Evolutionary conservation across 805 yeast genomes (phyloP), one percentile per base, ranked within the genome.

Genomic region (Kluyveromyces aestuarii): DNA sequence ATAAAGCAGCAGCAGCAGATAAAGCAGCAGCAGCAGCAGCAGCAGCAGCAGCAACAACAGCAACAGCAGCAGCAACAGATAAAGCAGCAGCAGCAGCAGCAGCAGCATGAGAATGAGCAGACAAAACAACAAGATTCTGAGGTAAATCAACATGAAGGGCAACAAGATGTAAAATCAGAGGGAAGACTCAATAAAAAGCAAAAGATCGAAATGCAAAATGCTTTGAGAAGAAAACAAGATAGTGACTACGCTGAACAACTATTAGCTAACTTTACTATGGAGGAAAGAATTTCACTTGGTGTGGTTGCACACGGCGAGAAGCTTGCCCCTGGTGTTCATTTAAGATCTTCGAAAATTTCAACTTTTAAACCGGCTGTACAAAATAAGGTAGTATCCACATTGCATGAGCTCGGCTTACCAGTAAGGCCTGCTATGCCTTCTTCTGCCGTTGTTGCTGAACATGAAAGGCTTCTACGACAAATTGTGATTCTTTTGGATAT

Each of bases 351-450:
- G 3, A 85, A 86, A 61, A 77, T 88, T 46, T 77, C 90, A 1
- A 79, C 86, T 1, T 80, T 83, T 60, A 89, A 89, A 57, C 91
- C 96, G 2, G 81, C 84, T 38, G 71, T 82, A 8, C 89, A 84
- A 56, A 72, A 77, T 25, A 82, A 80, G 59, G 78, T 84, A 8
- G 64, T 68, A 27, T 76, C 78, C 16, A 73, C 81, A 10, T 66
- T 91, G 51, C 84, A 82, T 49, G 99, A 93, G 60, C 67, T 93
- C 51, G 89, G 82, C 2, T 67, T 93, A 9, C 84, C 96, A 0
- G 68, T 81, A 5, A 82, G 84, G 55, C 98, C 98, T 0, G 82
- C 82, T 1, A 83, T 93, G 83, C 91, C 96, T 5, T 86, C 98
- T 0, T 79, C 83, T 36, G 80, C 74, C 46, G 88, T 90, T 1